These are phyloP conservation scores for Wakefieldia striispora DNA, from an alignment of 768 basidiomycete genomes.

Conservation along the genomic window DNA sequence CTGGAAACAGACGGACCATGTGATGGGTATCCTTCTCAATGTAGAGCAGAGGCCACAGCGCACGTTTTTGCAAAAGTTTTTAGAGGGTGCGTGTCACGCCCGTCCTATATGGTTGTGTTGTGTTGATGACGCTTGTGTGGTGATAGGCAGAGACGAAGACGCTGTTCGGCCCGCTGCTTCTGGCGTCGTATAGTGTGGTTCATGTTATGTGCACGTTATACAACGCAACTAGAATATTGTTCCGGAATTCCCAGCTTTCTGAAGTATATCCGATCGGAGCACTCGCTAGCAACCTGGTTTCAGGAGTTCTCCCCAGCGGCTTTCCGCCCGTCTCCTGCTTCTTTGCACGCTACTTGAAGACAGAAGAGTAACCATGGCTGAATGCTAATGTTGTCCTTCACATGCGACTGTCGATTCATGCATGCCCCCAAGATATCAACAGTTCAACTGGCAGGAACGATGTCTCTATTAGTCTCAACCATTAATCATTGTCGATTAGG, in stretches of 20 bases:
- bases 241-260: background rate
- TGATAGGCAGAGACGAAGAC: constrained; percentile 72
- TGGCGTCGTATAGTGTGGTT: constrained; percentile 25
- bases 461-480: too few species aligned
- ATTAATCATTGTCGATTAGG: too few species aligned
- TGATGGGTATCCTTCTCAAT: constrained; percentile 66
- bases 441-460: too few species aligned
- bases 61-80: constrained; percentile 82
- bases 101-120: background rate
- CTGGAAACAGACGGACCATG: constrained; percentile 88
- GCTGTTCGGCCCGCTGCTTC: constrained; percentile 68
- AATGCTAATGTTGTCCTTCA: too few species aligned
- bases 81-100: constrained; percentile 57
- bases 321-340: too few species aligned
- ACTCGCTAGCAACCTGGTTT: background rate
- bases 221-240: constrained; percentile 1
- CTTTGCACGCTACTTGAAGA: too few species aligned
- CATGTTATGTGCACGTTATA: constrained; percentile 3
- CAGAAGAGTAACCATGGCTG: too few species aligned
- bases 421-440: too few species aligned
- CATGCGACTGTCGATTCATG: too few species aligned
- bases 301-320: too few species aligned
- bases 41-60: constrained; percentile 43
- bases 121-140: background rate
- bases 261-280: background rate